These are phyloP conservation scores for Prinsepia uniflora DNA, from an alignment of 306 rosid species.

Conservation along the genomic window DNA sequence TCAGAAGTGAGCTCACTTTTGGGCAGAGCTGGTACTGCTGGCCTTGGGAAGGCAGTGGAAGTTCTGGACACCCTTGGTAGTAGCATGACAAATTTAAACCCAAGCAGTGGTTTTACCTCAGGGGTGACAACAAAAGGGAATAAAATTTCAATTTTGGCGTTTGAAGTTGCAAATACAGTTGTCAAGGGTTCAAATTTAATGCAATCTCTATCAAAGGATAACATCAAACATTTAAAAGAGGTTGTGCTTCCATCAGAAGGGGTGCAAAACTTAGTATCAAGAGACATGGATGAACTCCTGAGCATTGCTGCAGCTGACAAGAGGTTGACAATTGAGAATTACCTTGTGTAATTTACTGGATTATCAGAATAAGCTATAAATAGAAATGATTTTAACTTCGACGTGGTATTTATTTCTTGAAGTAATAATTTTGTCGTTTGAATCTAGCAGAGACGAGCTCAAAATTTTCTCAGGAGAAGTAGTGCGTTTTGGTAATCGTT, in stretches of 20 bases:
- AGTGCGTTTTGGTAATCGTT: constrained; percentile 97
- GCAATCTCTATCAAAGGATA: constrained; percentile 96
- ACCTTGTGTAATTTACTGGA: not conserved
- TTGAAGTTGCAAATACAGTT: constrained; percentile 96
- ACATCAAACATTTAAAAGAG: constrained; percentile 81
- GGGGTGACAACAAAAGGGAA: constrained; percentile 85
- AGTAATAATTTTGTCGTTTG: constrained; percentile 31
- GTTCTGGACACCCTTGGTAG: constrained; percentile 98
- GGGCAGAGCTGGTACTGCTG: constrained; percentile 95
- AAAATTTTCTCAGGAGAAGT: constrained; percentile 89
- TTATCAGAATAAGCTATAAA: not conserved
- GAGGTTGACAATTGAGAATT: constrained; percentile 51
- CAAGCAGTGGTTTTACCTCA: constrained; percentile 74
- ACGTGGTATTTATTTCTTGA: constrained; percentile 24
- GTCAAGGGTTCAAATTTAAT: constrained; percentile 92
- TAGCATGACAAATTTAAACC: constrained; percentile 88
- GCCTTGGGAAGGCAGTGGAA: constrained; percentile 98
- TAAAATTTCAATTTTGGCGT: constrained; percentile 89
- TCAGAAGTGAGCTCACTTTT: constrained; percentile 91
- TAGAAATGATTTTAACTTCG: constrained; percentile 1
- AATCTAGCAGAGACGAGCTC: constrained; percentile 87
- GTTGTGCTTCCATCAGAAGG: constrained; percentile 87
- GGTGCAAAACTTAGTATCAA: constrained; percentile 79
- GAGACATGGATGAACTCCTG: constrained; percentile 82
- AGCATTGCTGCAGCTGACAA: constrained; percentile 91